Percentiles rank a stretch among this genome's conserved stretches.
Evolutionary conservation across 202 grass and related monocot species (phyloP).

Genomic region (Cymbopogon flexuosus): DNA sequence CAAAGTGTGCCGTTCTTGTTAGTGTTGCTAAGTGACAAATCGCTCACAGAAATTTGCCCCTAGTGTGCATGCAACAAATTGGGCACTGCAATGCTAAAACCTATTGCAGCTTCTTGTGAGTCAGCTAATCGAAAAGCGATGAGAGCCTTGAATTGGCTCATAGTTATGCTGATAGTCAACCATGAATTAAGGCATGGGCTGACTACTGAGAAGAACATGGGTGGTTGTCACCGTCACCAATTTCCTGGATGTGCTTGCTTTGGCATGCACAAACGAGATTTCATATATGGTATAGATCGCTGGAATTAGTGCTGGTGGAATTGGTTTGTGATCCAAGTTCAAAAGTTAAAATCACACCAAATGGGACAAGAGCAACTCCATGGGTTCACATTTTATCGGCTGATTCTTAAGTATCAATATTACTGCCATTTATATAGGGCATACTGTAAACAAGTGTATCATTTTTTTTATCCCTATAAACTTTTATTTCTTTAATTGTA

Average conservation of each 20-base stretch:
- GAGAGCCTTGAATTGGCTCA: not conserved
- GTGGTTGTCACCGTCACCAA: not conserved
- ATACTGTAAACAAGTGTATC: not conserved
- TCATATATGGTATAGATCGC: not conserved
- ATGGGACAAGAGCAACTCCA: not conserved
- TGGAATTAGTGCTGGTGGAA: constrained; percentile 2
- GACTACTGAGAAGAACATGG: not conserved
- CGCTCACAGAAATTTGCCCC: not conserved
- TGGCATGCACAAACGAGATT: not conserved
- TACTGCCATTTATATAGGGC: not conserved
- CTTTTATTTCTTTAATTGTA: not conserved
- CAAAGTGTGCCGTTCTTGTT: not conserved
- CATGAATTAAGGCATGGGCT: not conserved
- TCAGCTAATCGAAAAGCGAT: not conserved
- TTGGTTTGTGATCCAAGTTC: constrained; percentile 1
- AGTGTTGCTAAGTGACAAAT: not conserved
- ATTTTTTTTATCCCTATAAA: not conserved
- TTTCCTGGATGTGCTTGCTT: not conserved
- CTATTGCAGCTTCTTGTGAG: not conserved
- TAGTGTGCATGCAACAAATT: not conserved
- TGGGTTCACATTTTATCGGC: constrained; percentile 8
- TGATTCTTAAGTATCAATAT: not conserved
- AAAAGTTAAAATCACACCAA: not conserved
- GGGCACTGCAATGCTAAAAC: not conserved
- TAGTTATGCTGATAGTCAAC: not conserved